A percentile compares a stretch with the other conserved stretches of the same genome.
phyloP scores from a whole-genome alignment of 2,329 filamentous ascomycete genomes.

The Nemania diffusa region DNA sequence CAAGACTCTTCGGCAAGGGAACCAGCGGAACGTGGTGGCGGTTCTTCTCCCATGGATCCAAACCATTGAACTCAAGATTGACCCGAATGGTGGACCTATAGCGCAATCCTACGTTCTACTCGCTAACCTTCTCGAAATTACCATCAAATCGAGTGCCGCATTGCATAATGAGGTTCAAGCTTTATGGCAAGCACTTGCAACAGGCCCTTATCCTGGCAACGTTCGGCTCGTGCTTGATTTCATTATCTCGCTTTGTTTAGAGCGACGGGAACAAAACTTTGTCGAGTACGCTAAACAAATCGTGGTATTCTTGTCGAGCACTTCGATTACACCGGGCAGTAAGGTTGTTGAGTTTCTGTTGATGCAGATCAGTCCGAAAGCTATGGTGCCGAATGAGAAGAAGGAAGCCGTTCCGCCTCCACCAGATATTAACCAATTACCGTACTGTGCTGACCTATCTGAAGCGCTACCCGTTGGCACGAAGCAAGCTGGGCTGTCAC shows the following conservation, averaged over 20 bases:
- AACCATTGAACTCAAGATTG: slow-evolving; percentile 88
- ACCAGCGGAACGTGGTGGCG: slow-evolving; percentile 92
- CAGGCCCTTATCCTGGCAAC: slow-evolving; percentile 91
- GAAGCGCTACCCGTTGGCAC: slow-evolving; percentile 85
- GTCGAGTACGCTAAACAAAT: slow-evolving; percentile 98
- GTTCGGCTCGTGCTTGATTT: slow-evolving; percentile 95
- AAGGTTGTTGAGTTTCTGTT: slow-evolving; percentile 95
- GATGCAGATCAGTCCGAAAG: slow-evolving; percentile 89
- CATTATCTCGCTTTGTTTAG: slow-evolving; percentile 92
- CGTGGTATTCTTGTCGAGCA: slow-evolving; percentile 93
- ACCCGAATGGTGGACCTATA: slow-evolving; percentile 90
- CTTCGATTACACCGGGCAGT: slow-evolving; percentile 74
- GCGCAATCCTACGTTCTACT: slow-evolving; percentile 93
- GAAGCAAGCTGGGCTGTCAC: slow-evolving; percentile 90
- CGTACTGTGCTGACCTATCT: slow-evolving; percentile 88
- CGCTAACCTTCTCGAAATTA: slow-evolving; percentile 95
- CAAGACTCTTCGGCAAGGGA: slow-evolving; percentile 82
- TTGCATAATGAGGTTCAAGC: slow-evolving; percentile 97
- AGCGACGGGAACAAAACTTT: slow-evolving; percentile 96
- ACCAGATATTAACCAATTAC: slow-evolving; percentile 77
- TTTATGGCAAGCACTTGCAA: slow-evolving; percentile 95
- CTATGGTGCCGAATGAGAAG: slow-evolving; percentile 96
- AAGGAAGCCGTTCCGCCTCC: slow-evolving; percentile 74
- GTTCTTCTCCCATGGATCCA: slow-evolving; percentile 97
- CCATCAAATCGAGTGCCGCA: slow-evolving; percentile 86